These are phyloP conservation scores for Metschnikowia anglica DNA, from an alignment of 805 yeast genomes.

Conservation along the genomic window DNA sequence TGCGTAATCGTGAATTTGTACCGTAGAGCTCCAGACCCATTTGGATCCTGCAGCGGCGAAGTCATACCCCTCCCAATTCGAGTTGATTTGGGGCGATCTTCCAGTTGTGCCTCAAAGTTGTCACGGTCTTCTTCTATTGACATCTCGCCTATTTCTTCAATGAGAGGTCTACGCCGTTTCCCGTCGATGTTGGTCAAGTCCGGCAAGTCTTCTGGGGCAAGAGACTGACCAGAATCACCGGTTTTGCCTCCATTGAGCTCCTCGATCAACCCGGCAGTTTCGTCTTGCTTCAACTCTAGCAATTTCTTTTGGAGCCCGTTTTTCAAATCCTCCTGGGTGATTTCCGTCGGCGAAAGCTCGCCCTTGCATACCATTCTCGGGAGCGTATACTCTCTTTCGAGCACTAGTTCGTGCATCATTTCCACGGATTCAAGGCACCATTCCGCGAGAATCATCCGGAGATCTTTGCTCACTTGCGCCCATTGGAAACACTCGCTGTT, in stretches of 20 bases:
- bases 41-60: neutral
- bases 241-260: constrained; percentile 25
- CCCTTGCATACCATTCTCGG: constrained; percentile 82
- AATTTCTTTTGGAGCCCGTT: constrained; percentile 37
- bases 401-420: constrained; percentile 41
- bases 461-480: constrained; percentile 56
- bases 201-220: constrained; percentile 21
- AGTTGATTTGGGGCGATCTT: too few species aligned
- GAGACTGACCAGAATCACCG: constrained; percentile 8
- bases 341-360: constrained; percentile 44
- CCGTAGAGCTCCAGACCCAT: neutral
- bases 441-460: constrained; percentile 67
- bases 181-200: constrained; percentile 30
- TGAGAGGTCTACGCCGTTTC: constrained; percentile 41
- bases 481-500: constrained; percentile 62
- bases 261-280: constrained; percentile 44
- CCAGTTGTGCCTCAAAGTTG: neutral
- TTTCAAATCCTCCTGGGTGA: constrained; percentile 45
- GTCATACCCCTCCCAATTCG: neutral
- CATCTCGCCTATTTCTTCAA: constrained; percentile 52
- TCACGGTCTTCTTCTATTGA: constrained; percentile 7
- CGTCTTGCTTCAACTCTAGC: constrained; percentile 39
- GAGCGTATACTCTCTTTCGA: constrained; percentile 62
- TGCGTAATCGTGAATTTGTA: constrained; percentile 13
- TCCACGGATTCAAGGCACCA: constrained; percentile 86